Conservation (phyloP, 1,284 basidiomycete genomes). For the Porphyrellus sp. region DNA sequence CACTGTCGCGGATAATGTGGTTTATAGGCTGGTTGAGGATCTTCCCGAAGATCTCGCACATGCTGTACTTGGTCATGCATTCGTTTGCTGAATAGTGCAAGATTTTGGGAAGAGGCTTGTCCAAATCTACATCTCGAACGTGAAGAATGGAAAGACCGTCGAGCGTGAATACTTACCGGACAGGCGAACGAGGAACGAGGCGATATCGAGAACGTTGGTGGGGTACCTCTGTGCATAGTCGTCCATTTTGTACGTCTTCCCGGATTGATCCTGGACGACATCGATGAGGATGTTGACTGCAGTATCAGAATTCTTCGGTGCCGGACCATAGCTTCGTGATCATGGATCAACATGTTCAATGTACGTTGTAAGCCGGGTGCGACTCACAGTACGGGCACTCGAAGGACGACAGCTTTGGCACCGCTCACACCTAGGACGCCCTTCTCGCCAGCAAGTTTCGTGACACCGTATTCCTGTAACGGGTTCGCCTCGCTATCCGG, state of each 20-base stretch:
- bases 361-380: background rate
- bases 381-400: constrained; percentile 77
- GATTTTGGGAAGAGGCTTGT: constrained; percentile 54
- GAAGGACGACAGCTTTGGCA: constrained; percentile 59
- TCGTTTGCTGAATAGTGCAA: constrained; percentile 75
- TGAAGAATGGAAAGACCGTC: background rate
- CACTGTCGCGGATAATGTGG: constrained; percentile 66
- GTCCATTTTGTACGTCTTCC: constrained; percentile 82
- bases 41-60: constrained; percentile 70
- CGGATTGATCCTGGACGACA: constrained; percentile 72
- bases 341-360: background rate
- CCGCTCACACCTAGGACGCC: constrained; percentile 55
- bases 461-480: constrained; percentile 72
- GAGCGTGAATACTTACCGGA: constrained; percentile 44
- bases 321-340: constrained; percentile 69
- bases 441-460: constrained; percentile 75
- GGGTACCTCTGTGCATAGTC: constrained; percentile 82
- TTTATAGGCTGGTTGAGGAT: constrained; percentile 60
- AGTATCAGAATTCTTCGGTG: constrained; percentile 70
- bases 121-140: constrained; percentile 33
- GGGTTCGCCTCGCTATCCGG: constrained; percentile 68
- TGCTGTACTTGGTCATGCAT: constrained; percentile 82
- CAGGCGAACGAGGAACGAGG: constrained; percentile 67
- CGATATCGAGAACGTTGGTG: constrained; percentile 76
- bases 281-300: constrained; percentile 80